Evolutionary conservation across 1,284 basidiomycete species (phyloP).

Genomic region (Takashimella koratensis): DNA sequence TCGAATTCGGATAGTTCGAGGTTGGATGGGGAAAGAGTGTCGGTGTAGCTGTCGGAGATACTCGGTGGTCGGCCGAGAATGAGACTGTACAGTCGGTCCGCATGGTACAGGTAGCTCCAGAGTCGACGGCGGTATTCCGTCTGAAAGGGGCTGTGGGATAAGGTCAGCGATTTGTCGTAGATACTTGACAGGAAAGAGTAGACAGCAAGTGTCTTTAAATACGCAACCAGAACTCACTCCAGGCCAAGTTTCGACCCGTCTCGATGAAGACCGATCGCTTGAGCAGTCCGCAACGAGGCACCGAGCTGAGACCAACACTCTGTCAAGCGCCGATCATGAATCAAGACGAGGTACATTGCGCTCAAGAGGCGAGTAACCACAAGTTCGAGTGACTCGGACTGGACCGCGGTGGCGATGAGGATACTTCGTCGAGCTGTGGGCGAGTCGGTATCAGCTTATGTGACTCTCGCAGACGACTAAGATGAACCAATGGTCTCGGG

Average conservation of each 20-base stretch:
- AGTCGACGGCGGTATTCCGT: conserved; percentile 86
- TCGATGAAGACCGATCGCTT: conserved; percentile 87
- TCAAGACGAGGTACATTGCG: conserved; percentile 81
- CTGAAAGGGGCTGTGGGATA: conserved; percentile 57
- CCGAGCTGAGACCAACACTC: conserved; percentile 96
- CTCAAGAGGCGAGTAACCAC: conserved; percentile 86
- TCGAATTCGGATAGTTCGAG: conserved; percentile 64
- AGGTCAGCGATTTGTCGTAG: neutral
- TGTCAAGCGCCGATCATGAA: conserved; percentile 49
- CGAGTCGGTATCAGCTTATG: conserved; percentile 5
- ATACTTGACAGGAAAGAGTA: too few species aligned
- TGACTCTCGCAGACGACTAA: neutral
- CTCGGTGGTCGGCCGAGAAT: conserved; percentile 83
- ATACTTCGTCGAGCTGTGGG: conserved; percentile 73
- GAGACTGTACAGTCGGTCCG: conserved; percentile 72
- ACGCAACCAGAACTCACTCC: conserved; percentile 52
- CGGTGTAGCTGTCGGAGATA: conserved; percentile 49
- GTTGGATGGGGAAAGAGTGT: conserved; percentile 65
- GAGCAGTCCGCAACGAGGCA: conserved; percentile 86
- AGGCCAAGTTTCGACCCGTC: conserved; percentile 73
- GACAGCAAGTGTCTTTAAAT: neutral
- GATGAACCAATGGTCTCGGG: too few species aligned
- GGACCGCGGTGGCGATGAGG: conserved; percentile 81
- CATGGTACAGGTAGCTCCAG: conserved; percentile 91
- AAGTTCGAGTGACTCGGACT: conserved; percentile 82